Base-by-base conservation (phyloP, 2,329 filamentous ascomycete genomes). In the Curvularia sp. region DNA sequence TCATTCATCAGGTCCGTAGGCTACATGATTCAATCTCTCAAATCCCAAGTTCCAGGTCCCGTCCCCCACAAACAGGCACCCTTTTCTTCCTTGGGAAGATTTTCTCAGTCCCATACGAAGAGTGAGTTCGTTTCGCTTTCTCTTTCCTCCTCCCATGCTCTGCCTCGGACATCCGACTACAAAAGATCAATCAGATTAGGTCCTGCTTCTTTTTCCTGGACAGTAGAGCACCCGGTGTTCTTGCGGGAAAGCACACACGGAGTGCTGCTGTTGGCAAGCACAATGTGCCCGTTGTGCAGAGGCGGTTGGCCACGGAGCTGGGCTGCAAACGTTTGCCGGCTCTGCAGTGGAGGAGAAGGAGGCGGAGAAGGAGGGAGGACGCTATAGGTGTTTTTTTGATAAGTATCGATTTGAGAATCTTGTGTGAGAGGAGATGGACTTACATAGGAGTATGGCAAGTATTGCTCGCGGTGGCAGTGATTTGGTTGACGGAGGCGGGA, bases 211-310 rank as follows among this genome's bases (percentile, higher is more conserved):
- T 59, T 36, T 15, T 55, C 59, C 5, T 57, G 58, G 39, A 51
- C 50, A 9, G 49, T 12, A 10, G 48, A 30, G 0, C 28, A 32
- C 3, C 42, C 54, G 13, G 47, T 54, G 2, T 36, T 43, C 15
- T 64, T 30, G 9, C 21, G 41, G 13, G 13, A 15, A 21, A 13
- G 5, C 13, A 7, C 18, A 25, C 18, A n/a, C 25, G 18, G 5
- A 32, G 48, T 34, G 13, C 36, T 25, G 13, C 25, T 23, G 23
- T 66, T 66, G 1, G 64, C 64, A 2, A 66, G 59, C 0, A 66
- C 32, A 0, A 56, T n/a, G 2, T 59, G 38, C n/a, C 64, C 64
- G 36, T 66, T 61, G 32, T 61, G 55, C 34, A 53, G 57, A 0
- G 39, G 19, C 0, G 42, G 4, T 3, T 30, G 38, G 1, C 57